Evolutionary conservation across 441 rosid species (phyloP).

Genomic region (Isatis lusitanica): DNA sequence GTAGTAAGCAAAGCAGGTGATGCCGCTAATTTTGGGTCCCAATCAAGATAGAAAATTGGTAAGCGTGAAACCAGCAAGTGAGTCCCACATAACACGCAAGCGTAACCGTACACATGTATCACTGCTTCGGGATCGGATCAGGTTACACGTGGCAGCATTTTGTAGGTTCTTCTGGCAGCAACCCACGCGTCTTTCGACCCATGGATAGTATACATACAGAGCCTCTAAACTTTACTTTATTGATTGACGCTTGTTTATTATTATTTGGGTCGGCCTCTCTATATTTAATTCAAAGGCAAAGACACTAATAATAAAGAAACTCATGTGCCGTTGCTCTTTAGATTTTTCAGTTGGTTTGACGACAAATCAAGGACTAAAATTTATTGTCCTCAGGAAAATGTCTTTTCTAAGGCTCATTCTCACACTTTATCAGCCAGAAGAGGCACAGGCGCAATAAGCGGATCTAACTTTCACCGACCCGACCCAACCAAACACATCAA

Average conservation of each 20-base stretch:
- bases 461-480: slow-evolving; percentile 29
- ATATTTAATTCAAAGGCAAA: slow-evolving; percentile 13
- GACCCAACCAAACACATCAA: neutral
- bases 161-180: neutral
- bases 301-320: slow-evolving; percentile 15
- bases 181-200: slow-evolving; percentile 29
- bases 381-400: slow-evolving; percentile 9
- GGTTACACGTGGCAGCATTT: slow-evolving; percentile 19
- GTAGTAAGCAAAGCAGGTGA: slow-evolving; percentile 29
- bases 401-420: neutral
- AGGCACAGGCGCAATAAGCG: slow-evolving; percentile 28
- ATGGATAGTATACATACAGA: slow-evolving; percentile 3
- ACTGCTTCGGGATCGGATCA: slow-evolving; percentile 27
- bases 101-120: slow-evolving; percentile 26
- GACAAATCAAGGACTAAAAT: slow-evolving; percentile 15
- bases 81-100: slow-evolving; percentile 27
- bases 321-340: slow-evolving; percentile 31
- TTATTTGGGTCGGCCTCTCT: slow-evolving; percentile 4
- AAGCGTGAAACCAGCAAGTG: slow-evolving; percentile 20
- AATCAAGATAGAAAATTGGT: slow-evolving; percentile 9
- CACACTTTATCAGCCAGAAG: slow-evolving; percentile 8
- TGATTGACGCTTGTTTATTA: neutral
- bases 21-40: slow-evolving; percentile 25
- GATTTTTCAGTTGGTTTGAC: slow-evolving; percentile 23
- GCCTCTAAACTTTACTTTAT: neutral